Evolutionary conservation across 2,329 filamentous ascomycete genomes (phyloP).

Genomic region (Aspergillus sp.): DNA sequence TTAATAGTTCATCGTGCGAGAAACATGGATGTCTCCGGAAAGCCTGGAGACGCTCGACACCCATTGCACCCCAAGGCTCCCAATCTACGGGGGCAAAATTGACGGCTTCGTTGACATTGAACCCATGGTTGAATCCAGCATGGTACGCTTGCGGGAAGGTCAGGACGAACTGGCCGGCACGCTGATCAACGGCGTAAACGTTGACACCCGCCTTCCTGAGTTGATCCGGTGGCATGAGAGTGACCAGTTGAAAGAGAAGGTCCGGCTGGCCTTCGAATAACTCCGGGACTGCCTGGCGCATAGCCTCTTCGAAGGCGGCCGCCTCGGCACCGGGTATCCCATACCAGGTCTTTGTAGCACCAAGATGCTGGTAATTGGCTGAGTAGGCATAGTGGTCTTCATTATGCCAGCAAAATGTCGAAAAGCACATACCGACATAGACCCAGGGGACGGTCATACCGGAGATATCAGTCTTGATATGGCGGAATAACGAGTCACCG

Average conservation of each 20-base stretch:
- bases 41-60: conserved; percentile 76
- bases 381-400: conserved; percentile 98
- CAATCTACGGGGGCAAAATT: conserved; percentile 95
- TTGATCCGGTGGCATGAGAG: conserved; percentile 85
- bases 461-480: conserved; percentile 97
- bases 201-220: conserved; percentile 86
- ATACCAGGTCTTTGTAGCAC: conserved; percentile 98
- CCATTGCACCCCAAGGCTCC: conserved; percentile 83
- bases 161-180: conserved; percentile 90
- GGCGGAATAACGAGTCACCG: conserved; percentile 84
- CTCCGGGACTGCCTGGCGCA: conserved; percentile 91
- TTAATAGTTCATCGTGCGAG: conserved; percentile 88
- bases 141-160: conserved; percentile 97
- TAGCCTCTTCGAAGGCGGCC: conserved; percentile 89
- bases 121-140: conserved; percentile 95
- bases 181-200: conserved; percentile 91
- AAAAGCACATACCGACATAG: conserved; percentile 99
- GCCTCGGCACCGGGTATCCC: conserved; percentile 91
- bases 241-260: conserved; percentile 94
- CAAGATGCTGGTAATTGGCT: conserved; percentile 96
- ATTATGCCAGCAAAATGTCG: conserved; percentile 98
- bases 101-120: conserved; percentile 98
- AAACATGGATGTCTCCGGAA: conserved; percentile 94
- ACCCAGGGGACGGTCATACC: conserved; percentile 99
- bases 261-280: conserved; percentile 96